Evolutionary conservation across 371 early-diverging fungal genomes (phyloP).

Genomic region (Mortierella sp.): DNA sequence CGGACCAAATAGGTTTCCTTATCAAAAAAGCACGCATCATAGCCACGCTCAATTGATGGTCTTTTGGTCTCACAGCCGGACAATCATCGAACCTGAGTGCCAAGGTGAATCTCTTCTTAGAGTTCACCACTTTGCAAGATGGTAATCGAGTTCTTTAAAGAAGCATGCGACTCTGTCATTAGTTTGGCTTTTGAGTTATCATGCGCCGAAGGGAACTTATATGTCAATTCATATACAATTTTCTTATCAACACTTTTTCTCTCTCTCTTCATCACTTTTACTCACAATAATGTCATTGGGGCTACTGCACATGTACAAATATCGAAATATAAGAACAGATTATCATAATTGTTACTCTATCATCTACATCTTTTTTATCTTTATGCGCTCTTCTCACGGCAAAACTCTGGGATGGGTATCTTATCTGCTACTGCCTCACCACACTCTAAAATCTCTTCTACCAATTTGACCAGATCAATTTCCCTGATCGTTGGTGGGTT

Average conservation of each 20-base stretch:
- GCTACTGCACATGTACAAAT: neutral
- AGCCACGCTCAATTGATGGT: conserved; percentile 56
- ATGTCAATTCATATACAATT: conserved; percentile 5
- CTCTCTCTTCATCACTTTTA: neutral
- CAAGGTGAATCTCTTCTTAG: conserved; percentile 41
- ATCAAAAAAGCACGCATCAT: conserved; percentile 52
- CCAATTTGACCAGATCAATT: conserved; percentile 65
- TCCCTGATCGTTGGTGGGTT: conserved; percentile 75
- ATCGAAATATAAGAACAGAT: neutral
- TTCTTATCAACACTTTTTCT: neutral
- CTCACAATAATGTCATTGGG: too few species aligned
- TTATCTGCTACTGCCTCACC: conserved; percentile 26
- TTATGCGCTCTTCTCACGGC: conserved; percentile 10
- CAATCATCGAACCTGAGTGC: conserved; percentile 55
- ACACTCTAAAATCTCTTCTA: conserved; percentile 65
- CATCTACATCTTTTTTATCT: neutral
- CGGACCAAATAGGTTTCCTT: conserved; percentile 6
- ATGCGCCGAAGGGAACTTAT: conserved; percentile 56
- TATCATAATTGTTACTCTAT: neutral
- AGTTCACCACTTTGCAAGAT: conserved; percentile 52
- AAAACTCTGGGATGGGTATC: conserved; percentile 38
- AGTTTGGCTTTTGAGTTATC: conserved; percentile 49
- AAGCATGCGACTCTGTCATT: conserved; percentile 56
- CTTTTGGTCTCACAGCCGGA: conserved; percentile 49
- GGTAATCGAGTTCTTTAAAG: conserved; percentile 46